Conservation (phyloP, 495 filamentous ascomycete genomes). For the Talaromyces borbonicus region DNA sequence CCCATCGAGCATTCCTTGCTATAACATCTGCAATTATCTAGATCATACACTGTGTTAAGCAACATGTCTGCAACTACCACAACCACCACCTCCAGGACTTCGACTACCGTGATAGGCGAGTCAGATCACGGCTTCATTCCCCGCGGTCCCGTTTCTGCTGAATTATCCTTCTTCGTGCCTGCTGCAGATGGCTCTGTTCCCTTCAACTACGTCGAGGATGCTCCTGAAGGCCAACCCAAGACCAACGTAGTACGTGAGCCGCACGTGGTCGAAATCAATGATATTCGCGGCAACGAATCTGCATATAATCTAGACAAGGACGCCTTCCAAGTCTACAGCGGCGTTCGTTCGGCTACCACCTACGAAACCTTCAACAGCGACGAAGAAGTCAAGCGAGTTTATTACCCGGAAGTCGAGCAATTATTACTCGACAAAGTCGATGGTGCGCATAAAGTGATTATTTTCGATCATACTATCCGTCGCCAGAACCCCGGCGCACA, state of each 20-base stretch:
- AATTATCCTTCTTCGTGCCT: constrained; percentile 57
- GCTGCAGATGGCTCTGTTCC: constrained; percentile 55
- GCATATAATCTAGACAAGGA: constrained; percentile 59
- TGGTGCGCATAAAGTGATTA: constrained; percentile 49
- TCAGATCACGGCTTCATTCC: constrained; percentile 35
- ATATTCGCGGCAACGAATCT: constrained; percentile 56
- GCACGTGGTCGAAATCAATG: constrained; percentile 44
- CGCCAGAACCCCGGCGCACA: constrained; percentile 39
- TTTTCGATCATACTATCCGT: constrained; percentile 92
- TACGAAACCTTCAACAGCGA: constrained; percentile 56
- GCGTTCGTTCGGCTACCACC: constrained; percentile 36
- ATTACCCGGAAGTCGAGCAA: constrained; percentile 74
- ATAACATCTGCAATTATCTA: not conserved
- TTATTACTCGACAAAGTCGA: constrained; percentile 54
- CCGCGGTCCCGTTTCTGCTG: constrained; percentile 53
- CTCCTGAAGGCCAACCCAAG: constrained; percentile 48
- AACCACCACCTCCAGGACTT: constrained; percentile 10
- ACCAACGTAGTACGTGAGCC: constrained; percentile 46
- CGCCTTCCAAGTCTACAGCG: constrained; percentile 53
- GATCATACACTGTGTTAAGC: not conserved
- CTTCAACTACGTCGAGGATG: constrained; percentile 59
- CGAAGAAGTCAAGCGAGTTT: constrained; percentile 49
- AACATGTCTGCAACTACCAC: constrained; percentile 14
- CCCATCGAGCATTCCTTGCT: no score
- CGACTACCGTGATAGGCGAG: constrained; percentile 1